Percentiles rank a stretch among this genome's conserved stretches.
These are phyloP conservation scores for Ceraceosorus guamensis DNA, from an alignment of 1,284 basidiomycete genomes.

Conservation along the genomic window DNA sequence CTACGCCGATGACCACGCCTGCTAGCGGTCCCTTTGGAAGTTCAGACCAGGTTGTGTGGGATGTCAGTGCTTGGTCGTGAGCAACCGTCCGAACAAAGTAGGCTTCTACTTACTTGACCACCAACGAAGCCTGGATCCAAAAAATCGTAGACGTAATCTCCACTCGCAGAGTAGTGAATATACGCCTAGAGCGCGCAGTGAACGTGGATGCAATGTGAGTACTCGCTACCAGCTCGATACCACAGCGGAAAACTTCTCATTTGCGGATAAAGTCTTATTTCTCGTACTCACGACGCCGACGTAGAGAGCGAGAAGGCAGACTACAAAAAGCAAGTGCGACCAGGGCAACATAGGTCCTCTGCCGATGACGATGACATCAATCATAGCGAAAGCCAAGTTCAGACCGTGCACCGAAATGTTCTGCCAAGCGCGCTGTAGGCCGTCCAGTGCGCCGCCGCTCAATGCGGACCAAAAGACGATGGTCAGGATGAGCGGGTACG, in stretches of 20 bases:
- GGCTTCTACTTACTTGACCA: neutral
- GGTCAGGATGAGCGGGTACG: slow-evolving; percentile 59
- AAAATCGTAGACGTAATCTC: slow-evolving; percentile 22
- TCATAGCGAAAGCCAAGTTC: slow-evolving; percentile 57
- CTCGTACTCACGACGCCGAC: slow-evolving; percentile 52
- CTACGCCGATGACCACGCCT: slow-evolving; percentile 19
- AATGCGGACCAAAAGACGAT: slow-evolving; percentile 63
- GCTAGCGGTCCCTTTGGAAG: slow-evolving; percentile 18
- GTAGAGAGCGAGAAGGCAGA: slow-evolving; percentile 57
- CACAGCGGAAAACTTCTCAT: too few species aligned
- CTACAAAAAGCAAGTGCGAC: slow-evolving; percentile 53
- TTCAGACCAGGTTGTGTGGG: too few species aligned
- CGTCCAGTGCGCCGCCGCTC: slow-evolving; percentile 22
- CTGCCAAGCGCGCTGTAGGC: slow-evolving; percentile 57
- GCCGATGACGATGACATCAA: slow-evolving; percentile 59
- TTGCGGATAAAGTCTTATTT: too few species aligned
- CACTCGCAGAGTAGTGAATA: slow-evolving; percentile 15
- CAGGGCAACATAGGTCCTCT: slow-evolving; percentile 55
- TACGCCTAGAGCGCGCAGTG: slow-evolving; percentile 2
- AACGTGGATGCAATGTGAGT: neutral
- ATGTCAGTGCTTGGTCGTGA: too few species aligned
- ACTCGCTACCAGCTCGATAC: neutral
- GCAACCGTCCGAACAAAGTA: too few species aligned
- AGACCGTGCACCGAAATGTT: slow-evolving; percentile 61
- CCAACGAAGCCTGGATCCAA: slow-evolving; percentile 17